A percentile compares a stretch with the other conserved stretches of the same genome.
Evolutionary conservation across 495 filamentous ascomycete genomes (phyloP).

Genomic region (Trichoderma virens): DNA sequence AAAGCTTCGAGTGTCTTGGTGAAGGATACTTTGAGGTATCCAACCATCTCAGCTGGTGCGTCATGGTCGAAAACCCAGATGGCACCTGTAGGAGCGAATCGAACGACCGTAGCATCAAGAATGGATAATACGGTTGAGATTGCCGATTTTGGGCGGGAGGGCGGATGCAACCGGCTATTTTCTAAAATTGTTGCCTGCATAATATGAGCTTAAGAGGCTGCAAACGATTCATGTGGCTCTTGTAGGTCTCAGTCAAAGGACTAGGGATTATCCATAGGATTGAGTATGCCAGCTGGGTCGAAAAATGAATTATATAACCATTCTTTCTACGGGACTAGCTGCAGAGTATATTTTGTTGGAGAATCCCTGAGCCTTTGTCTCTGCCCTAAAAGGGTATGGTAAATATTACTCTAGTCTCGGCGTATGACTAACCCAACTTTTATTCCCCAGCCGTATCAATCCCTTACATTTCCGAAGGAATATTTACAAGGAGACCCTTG

Average conservation of each 20-base stretch:
- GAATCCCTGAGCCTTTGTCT: not conserved
- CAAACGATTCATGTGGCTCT: not conserved
- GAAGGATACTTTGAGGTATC: not conserved
- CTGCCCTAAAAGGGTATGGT: not conserved
- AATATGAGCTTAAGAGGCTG: not conserved
- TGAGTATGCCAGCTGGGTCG: not conserved
- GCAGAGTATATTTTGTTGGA: not conserved
- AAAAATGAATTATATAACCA: no score
- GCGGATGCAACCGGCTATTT: not conserved
- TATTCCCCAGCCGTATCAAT: no score
- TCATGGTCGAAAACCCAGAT: not conserved
- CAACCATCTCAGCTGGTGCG: not conserved
- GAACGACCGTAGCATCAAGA: not conserved
- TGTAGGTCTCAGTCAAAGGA: not conserved
- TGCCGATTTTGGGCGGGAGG: not conserved
- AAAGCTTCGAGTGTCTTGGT: not conserved
- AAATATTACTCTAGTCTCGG: no score
- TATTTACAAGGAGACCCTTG: no score
- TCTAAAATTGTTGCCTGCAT: not conserved
- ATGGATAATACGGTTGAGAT: not conserved
- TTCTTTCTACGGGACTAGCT: not conserved
- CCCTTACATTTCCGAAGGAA: no score
- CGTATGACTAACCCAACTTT: no score
- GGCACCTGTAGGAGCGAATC: not conserved
- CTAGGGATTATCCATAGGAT: no score